Evolutionary conservation across 345 rosid species (phyloP).

Genomic region (Schrenkiella parvula): DNA sequence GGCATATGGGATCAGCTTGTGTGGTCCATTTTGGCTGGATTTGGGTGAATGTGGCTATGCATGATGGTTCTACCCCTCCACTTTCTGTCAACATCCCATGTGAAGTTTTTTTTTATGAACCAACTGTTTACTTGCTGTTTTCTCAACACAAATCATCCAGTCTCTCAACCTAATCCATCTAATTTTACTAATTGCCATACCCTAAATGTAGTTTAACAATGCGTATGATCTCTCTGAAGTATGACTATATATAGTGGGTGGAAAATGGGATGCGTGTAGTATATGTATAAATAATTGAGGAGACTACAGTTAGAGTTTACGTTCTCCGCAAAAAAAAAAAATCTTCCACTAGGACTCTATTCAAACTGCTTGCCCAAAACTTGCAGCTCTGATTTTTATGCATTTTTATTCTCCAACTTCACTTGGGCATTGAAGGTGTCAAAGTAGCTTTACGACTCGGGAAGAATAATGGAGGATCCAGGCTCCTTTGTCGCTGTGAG

Average conservation of each 20-base stretch:
- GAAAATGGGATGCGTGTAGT: neutral
- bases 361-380: neutral
- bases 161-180: neutral
- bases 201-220: no score
- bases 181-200: no score
- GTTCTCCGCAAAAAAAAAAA: neutral
- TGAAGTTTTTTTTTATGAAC: neutral
- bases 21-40: slow-evolving; percentile 10
- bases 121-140: neutral
- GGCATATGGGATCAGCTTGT: neutral
- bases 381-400: neutral
- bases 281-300: neutral
- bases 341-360: neutral
- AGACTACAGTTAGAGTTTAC: neutral
- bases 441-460: neutral
- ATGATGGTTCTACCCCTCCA: slow-evolving; percentile 2
- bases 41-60: slow-evolving; percentile 12
- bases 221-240: neutral
- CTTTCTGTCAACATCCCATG: slow-evolving; percentile 21
- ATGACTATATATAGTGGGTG: no score
- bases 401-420: neutral
- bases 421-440: neutral
- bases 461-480: slow-evolving; percentile 65
- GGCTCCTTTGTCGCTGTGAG: slow-evolving; percentile 80
- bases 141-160: neutral